Evolutionary conservation across 805 yeast species (phyloP).

Genomic region (Clavispora santaluciae): DNA sequence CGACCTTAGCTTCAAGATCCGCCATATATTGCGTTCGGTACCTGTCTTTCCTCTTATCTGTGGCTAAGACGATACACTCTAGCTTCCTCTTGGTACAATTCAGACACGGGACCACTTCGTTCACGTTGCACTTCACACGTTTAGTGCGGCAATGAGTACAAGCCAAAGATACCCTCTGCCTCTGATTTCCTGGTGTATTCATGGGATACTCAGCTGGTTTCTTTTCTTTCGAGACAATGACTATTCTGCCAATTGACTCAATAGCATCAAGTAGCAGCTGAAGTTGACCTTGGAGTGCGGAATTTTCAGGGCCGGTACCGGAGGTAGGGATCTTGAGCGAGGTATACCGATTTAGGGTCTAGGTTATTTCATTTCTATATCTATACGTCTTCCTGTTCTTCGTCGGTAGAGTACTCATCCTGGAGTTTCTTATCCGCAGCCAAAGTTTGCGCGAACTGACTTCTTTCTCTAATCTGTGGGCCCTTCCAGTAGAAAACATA

Average conservation of each 20-base stretch:
- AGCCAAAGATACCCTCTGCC: constrained; percentile 7
- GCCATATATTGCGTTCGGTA: constrained; percentile 4
- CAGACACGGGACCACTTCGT: constrained; percentile 3
- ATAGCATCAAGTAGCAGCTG: too few relatives aligned
- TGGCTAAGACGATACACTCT: constrained; percentile 4
- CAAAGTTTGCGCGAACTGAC: constrained; percentile 35
- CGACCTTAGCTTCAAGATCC: constrained; percentile 4
- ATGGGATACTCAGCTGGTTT: too few relatives aligned
- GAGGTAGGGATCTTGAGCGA: too few relatives aligned
- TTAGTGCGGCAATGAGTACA: constrained; percentile 10
- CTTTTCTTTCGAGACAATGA: too few relatives aligned
- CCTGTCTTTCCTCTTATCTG: constrained; percentile 10
- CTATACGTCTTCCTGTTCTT: background rate
- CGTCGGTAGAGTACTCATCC: constrained; percentile 9
- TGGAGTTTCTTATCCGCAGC: constrained; percentile 21
- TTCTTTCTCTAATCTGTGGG: constrained; percentile 27
- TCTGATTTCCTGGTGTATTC: background rate
- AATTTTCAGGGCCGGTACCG: too few relatives aligned
- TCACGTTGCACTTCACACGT: constrained; percentile 4
- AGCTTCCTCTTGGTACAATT: constrained; percentile 5
- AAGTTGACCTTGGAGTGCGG: too few relatives aligned
- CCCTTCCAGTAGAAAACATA: constrained; percentile 39
- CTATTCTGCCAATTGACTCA: too few relatives aligned
- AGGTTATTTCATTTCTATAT: background rate
- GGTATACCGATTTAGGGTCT: too few relatives aligned